Evolutionary conservation across 371 early-diverging fungal genomes (phyloP), one percentile per base, ranked within the genome.

Genomic region (Saksenaea oblongispora): DNA sequence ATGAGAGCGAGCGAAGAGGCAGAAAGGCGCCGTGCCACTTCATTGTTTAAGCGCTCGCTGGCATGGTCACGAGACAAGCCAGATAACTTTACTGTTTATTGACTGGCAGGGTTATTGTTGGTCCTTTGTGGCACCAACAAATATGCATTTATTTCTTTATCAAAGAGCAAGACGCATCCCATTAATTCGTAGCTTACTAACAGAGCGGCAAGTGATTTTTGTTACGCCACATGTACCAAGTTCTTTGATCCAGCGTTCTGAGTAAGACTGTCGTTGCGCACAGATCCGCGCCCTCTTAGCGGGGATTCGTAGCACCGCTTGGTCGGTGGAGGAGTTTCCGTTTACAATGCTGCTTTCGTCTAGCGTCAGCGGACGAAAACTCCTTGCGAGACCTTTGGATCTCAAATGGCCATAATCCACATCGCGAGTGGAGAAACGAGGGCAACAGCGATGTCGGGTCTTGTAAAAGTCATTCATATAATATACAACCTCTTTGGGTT

Each of bases 401-500:
- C 51, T 17, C 22, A 47, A 47, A 47, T 47, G 51, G 10, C 51
- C 51, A 47, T 47, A 47, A 47, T 47, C 51, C 9, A 47, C 22
- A 47, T 47, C 51, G n/a, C 51, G 51, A 7, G 51, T 47, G 24
- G 22, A 47, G 24, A 22, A 47, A 22, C 51, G 51, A 10, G 51
- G 51, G 27, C 51, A 47, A 22, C 22, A 47, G 51, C 51, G 51
- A 9, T 47, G 51, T 3, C 51, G 51, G 24, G 51, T 47, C 24
- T 47, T 47, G 51, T 47, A 47, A 47, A 47, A 47, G 51, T 47
- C 51, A 22, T 22, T 47, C 51, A 47, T 47, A 22, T 47, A 47
- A 17, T 47, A 47, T 10, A 47, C 51, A n/a, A 22, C 24, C 22
- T 47, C 51, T 22, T 47, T 47, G 10, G 51, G 24, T 10, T 47